Evolutionary conservation across 768 basidiomycete species (phyloP).

Genomic region (Clitopilus hobsonii): DNA sequence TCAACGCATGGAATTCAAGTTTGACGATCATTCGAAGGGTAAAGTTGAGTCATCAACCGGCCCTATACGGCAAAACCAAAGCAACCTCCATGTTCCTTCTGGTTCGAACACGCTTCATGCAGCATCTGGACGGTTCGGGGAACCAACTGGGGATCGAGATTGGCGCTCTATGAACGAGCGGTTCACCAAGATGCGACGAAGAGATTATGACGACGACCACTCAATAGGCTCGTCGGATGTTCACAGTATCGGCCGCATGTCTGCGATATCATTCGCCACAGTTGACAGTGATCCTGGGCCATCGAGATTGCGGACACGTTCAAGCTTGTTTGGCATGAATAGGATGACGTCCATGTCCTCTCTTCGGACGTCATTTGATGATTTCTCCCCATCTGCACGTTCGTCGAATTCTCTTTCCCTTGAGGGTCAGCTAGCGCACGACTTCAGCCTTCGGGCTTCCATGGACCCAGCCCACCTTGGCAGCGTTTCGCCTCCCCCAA

Average conservation of each 20-base stretch:
- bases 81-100: conserved; percentile 29
- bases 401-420: conserved; percentile 78
- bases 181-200: conserved; percentile 69
- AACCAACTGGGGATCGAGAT: conserved; percentile 33
- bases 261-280: conserved; percentile 75
- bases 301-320: conserved; percentile 55
- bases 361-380: conserved; percentile 67
- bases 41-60: conserved; percentile 52
- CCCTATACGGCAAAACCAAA: conserved; percentile 58
- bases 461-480: conserved; percentile 58
- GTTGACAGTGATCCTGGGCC: conserved; percentile 88
- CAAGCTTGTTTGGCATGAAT: conserved; percentile 61
- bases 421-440: conserved; percentile 71
- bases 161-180: conserved; percentile 59
- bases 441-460: conserved; percentile 69
- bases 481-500: conserved; percentile 70
- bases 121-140: conserved; percentile 54
- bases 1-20: conserved; percentile 34
- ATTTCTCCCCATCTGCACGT: conserved; percentile 67
- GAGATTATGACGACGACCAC: conserved; percentile 87
- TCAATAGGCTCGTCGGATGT: conserved; percentile 89
- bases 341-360: conserved; percentile 77
- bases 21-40: conserved; percentile 34
- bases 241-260: conserved; percentile 69
- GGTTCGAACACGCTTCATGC: conserved; percentile 52